These are phyloP conservation scores for Wickerhamiella galacta DNA, from an alignment of 805 yeast species.

Conservation along the genomic window DNA sequence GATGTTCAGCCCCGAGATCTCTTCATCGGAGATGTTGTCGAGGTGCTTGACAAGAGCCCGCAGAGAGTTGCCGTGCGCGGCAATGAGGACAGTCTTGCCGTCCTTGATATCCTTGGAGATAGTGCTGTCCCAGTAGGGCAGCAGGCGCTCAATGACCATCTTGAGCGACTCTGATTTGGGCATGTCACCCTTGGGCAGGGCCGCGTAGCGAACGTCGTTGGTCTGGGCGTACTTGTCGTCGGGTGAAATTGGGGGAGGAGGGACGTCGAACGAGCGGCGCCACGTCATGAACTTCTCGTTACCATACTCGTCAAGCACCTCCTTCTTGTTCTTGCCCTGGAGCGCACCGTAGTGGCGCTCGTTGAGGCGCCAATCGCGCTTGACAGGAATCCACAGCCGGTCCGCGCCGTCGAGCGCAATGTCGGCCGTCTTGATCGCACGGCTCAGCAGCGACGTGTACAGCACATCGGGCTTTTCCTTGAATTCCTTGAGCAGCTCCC, in stretches of 20 bases:
- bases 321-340: conserved; percentile 97
- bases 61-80: conserved; percentile 97
- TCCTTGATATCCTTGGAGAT: conserved; percentile 68
- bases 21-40: conserved; percentile 82
- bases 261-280: conserved; percentile 95
- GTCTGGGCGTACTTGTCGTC: conserved; percentile 68
- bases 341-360: conserved; percentile 99
- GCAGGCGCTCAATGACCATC: conserved; percentile 86
- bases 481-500: conserved; percentile 76
- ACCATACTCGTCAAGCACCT: conserved; percentile 74
- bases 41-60: conserved; percentile 93
- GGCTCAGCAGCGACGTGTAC: conserved; percentile 77
- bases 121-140: conserved; percentile 93
- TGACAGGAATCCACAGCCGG: conserved; percentile 77
- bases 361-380: conserved; percentile 94
- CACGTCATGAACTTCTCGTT: conserved; percentile 85
- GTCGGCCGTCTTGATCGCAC: conserved; percentile 97
- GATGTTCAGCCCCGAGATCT: conserved; percentile 85
- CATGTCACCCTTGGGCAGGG: conserved; percentile 68
- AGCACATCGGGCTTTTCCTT: conserved; percentile 72
- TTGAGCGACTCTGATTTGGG: conserved; percentile 92
- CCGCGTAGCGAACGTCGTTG: conserved; percentile 71
- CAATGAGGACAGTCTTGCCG: conserved; percentile 81
- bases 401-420: conserved; percentile 80
- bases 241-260: conserved; percentile 79